Conservation (phyloP, 257 asterid species). For the Parsonsia alboflavescens region DNA sequence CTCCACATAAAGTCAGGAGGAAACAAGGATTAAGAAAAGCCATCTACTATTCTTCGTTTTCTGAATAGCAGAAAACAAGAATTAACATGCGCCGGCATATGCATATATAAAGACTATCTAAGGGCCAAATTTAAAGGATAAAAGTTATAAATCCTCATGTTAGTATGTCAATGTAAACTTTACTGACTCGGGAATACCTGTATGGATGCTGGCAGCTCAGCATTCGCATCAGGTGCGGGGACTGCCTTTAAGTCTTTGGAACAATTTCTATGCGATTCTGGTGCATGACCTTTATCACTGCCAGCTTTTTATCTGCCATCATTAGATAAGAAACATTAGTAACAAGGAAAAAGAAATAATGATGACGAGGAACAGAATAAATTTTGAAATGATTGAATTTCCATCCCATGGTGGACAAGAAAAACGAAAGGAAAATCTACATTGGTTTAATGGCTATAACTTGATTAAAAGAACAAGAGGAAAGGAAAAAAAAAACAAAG, state of each 20-base stretch:
- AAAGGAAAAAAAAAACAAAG: neutral
- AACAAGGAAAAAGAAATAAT: conserved; percentile 1
- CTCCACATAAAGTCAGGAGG: too few species aligned
- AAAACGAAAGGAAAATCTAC: neutral
- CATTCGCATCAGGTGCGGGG: conserved; percentile 66
- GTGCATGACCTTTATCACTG: conserved; percentile 38
- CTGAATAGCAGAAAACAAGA: conserved; percentile 25
- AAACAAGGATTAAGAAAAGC: too few species aligned
- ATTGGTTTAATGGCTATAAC: neutral
- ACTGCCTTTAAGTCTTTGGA: conserved; percentile 48
- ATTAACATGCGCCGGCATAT: neutral
- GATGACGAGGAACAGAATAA: neutral
- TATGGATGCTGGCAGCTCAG: conserved; percentile 50
- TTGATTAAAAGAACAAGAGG: neutral
- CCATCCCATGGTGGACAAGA: neutral
- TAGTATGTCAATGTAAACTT: neutral
- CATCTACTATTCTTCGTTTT: too few species aligned
- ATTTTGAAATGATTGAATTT: neutral
- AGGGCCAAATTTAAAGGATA: neutral
- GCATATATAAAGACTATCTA: neutral
- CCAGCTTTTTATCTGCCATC: conserved; percentile 53
- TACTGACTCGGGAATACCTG: conserved; percentile 42
- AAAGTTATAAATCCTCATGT: neutral
- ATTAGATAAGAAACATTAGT: neutral
- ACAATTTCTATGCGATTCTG: conserved; percentile 42